Conservation (phyloP, 1,139 yeast genomes). For the Diutina catenulata region DNA sequence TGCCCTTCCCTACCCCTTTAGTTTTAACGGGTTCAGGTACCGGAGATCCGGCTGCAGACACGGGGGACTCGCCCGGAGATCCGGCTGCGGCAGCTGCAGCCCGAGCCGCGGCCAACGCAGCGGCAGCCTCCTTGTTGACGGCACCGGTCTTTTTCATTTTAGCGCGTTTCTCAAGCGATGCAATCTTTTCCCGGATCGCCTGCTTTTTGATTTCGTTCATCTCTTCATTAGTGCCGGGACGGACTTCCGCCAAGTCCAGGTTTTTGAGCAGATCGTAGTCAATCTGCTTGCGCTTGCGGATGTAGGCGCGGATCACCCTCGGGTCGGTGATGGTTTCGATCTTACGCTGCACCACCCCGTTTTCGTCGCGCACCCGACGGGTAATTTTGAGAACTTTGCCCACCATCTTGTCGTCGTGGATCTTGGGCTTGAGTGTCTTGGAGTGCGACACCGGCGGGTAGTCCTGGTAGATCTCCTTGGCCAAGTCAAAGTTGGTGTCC, state of each 20-base stretch:
- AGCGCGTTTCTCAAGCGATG: constrained; percentile 64
- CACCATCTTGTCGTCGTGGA: constrained; percentile 12
- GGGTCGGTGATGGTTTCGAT: constrained; percentile 77
- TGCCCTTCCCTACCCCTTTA: constrained; percentile 45
- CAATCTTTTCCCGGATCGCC: constrained; percentile 74
- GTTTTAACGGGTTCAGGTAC: constrained; percentile 30
- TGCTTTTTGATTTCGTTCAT: constrained; percentile 69
- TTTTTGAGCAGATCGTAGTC: constrained; percentile 51
- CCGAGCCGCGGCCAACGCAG: constrained; percentile 11
- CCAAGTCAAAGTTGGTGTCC: constrained; percentile 16
- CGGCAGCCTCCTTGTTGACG: constrained; percentile 26
- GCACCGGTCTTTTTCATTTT: constrained; percentile 33
- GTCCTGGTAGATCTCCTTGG: constrained; percentile 21
- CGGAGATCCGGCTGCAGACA: constrained; percentile 32
- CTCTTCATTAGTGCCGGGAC: constrained; percentile 79
- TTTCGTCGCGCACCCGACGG: constrained; percentile 70
- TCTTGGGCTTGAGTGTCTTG: constrained; percentile 18
- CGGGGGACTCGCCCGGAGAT: constrained; percentile 32
- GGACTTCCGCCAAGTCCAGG: constrained; percentile 55
- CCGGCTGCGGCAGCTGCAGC: constrained; percentile 38
- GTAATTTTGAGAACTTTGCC: constrained; percentile 57
- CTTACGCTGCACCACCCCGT: constrained; percentile 77
- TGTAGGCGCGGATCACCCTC: constrained; percentile 75
- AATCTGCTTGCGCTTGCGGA: constrained; percentile 63
- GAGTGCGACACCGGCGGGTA: constrained; percentile 28